Base-by-base conservation (phyloP, 768 basidiomycete genomes). In the Hortiboletus campestris region DNA sequence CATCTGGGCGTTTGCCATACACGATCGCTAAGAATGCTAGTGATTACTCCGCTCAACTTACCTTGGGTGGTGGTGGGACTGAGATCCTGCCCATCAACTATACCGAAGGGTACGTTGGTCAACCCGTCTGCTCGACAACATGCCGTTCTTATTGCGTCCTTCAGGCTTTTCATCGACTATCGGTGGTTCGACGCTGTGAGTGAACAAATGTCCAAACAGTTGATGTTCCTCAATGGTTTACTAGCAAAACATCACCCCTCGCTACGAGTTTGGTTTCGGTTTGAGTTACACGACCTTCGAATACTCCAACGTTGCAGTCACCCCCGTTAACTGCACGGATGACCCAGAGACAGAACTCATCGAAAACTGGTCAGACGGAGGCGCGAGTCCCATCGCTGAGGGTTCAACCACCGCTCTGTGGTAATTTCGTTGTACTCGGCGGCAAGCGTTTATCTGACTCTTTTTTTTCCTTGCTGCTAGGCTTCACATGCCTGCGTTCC, bases 191-290 rank as follows among this genome's bases (percentile, higher is more conserved):
- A 89, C 51, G 78, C 84, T 52, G 79, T 85, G 53, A 72, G 83
- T 69, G 63, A 66, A 36, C 59, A n/a, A 6, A 17, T 2, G 4
- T n/a, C 22, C 12, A 14, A 29, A 35, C 2, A 8, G 2, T 12
- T 17, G 38, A 34, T 11, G 2, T 28, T 34, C 10, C 49, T 59
- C 3, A 59, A 34, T 45, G 31, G 16, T 45, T 51, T 31, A 0
- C 25, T 34, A 87, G 81, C 74, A 82, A 70, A 81, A 85, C 58
- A 90, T 92, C 59, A 78, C 78, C 0, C 91, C 91, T 4, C 88
- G 89, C 36, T 93, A 84, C 64, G 90, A 91, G 65, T 98, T 98
- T 68, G 94, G 94, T 6, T 95, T 85, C 67, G 94, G 94, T 0
- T 69, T 95, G 65, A 89, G 85, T 53, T 98, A 97, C 75, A 88